Percentiles rank a stretch among this genome's conserved stretches.
Conservation (phyloP, 2,329 filamentous ascomycete species). For the Trichoderma citrinoviride region DNA sequence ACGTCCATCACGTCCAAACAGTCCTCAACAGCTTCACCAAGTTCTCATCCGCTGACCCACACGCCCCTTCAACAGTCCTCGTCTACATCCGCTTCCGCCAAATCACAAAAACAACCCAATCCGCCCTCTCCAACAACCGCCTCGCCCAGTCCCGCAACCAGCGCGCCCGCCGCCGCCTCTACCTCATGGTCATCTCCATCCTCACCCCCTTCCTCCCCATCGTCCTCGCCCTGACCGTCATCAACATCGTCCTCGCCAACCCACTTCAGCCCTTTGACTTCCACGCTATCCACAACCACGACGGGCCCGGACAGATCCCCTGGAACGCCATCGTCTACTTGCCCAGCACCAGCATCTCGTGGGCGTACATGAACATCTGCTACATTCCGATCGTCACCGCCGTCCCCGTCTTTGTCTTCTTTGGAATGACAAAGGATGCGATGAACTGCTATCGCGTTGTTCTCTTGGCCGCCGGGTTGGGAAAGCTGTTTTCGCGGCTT, state of each 20-base stretch:
- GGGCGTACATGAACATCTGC: constrained; percentile 43
- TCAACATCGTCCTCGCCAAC: constrained; percentile 40
- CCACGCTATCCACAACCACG: constrained; percentile 40
- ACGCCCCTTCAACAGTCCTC: constrained; percentile 36
- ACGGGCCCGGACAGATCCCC: constrained; percentile 32
- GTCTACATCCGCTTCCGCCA: constrained; percentile 48
- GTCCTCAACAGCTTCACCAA: neutral
- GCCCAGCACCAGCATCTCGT: constrained; percentile 41
- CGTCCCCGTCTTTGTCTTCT: constrained; percentile 52
- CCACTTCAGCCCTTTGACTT: constrained; percentile 41
- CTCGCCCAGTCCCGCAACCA: constrained; percentile 43
- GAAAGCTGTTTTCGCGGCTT: constrained; percentile 43
- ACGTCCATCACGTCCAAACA: neutral
- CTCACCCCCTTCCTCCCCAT: constrained; percentile 52
- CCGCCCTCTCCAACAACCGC: constrained; percentile 42
- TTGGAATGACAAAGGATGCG: constrained; percentile 55
- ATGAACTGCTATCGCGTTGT: constrained; percentile 47
- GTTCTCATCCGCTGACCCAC: neutral
- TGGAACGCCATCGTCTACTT: constrained; percentile 50
- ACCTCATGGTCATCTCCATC: constrained; percentile 54
- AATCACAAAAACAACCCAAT: constrained; percentile 42
- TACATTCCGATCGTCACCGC: constrained; percentile 50
- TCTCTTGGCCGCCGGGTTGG: constrained; percentile 43
- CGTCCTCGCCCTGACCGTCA: constrained; percentile 39
- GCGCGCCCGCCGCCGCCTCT: constrained; percentile 52